These are phyloP conservation scores for Cajanus cajan DNA, from an alignment of 306 rosid species.

Conservation along the genomic window DNA sequence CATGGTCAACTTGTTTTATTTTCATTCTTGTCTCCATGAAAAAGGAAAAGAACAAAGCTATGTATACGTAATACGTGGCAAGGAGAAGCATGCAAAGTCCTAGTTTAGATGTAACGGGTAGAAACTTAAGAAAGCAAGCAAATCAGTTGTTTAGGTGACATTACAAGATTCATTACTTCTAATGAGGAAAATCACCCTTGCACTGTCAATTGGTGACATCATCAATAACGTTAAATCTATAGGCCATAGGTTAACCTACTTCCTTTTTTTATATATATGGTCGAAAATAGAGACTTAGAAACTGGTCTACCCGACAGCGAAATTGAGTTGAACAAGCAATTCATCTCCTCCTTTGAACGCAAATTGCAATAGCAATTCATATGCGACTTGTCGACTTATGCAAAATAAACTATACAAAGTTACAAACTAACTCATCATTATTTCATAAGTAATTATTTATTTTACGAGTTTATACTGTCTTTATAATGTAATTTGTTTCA, in stretches of 20 bases:
- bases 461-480: no score
- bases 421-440: neutral
- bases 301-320: constrained; percentile 60
- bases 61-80: constrained; percentile 38
- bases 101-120: constrained; percentile 72
- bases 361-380: neutral
- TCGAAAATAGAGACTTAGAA: neutral
- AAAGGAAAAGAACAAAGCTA: constrained; percentile 14
- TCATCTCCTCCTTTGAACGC: constrained; percentile 16
- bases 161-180: constrained; percentile 30
- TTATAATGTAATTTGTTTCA: no score
- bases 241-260: constrained; percentile 26
- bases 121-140: constrained; percentile 68
- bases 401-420: neutral
- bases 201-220: constrained; percentile 49
- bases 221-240: constrained; percentile 42
- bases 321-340: constrained; percentile 58
- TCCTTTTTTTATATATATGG: constrained; percentile 26
- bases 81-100: constrained; percentile 51
- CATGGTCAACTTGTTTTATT: neutral
- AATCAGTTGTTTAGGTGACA: constrained; percentile 78
- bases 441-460: neutral
- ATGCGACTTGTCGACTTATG: neutral
- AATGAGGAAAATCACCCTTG: constrained; percentile 25
- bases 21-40: neutral